phyloP scores from a whole-genome alignment of 768 basidiomycete species.

The Zangia roseola region DNA sequence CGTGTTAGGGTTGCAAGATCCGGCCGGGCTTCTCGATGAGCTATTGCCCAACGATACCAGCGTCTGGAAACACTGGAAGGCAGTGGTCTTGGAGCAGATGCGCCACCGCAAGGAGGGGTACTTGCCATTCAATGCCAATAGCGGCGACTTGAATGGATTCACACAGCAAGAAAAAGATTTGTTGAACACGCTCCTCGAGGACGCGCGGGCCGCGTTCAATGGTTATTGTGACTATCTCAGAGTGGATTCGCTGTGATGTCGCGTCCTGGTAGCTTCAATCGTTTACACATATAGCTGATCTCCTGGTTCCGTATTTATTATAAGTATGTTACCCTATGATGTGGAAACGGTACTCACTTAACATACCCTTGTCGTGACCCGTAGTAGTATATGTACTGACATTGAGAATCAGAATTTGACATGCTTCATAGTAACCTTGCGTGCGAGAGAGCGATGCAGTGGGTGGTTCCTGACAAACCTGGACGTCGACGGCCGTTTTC shows the following conservation, averaged over 20 bases:
- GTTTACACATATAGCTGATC: no score
- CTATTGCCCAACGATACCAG: constrained; percentile 20
- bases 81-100: constrained; percentile 5
- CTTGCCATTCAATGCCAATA: neutral
- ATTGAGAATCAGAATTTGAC: no score
- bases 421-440: no score
- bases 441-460: no score
- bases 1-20: constrained; percentile 7
- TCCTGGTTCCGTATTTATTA: no score
- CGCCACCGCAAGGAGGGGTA: neutral
- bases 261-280: no score
- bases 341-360: no score
- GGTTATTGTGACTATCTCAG: constrained; percentile 12
- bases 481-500: no score
- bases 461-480: no score
- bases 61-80: constrained; percentile 23
- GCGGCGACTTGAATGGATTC: neutral
- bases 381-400: no score
- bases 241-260: constrained; percentile 1
- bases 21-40: constrained; percentile 10
- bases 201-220: constrained; percentile 10
- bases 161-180: constrained; percentile 10
- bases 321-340: no score
- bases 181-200: constrained; percentile 9
- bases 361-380: no score